A percentile compares a stretch with the other conserved stretches of the same genome.
Evolutionary conservation across 768 basidiomycete genomes (phyloP).

Genomic region (Kwoniella shandongensis): DNA sequence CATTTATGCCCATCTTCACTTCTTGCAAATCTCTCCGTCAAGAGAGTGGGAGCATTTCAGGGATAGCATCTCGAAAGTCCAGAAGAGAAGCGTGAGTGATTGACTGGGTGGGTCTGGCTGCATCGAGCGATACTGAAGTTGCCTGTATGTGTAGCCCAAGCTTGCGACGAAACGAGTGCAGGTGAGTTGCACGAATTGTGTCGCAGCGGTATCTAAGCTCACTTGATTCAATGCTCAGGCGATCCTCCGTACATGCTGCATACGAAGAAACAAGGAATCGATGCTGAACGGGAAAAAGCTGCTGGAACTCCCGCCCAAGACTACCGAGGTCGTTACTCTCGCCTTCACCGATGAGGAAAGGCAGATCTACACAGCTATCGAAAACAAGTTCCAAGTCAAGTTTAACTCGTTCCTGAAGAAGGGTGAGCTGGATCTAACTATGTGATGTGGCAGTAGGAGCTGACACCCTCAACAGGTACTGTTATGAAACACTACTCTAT

Average conservation of each 20-base stretch:
- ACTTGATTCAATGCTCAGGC: constrained; percentile 52
- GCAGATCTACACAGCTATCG: constrained; percentile 22
- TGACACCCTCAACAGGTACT: constrained; percentile 54
- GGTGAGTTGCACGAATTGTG: constrained; percentile 18
- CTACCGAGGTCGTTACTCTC: constrained; percentile 57
- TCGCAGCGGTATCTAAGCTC: not conserved
- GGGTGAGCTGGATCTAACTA: constrained; percentile 7
- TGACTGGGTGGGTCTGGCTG: not conserved
- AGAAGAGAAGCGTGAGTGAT: constrained; percentile 24
- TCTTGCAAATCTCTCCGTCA: constrained; percentile 55
- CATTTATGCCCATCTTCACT: constrained; percentile 57
- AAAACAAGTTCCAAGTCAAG: constrained; percentile 57
- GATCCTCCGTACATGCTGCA: constrained; percentile 60
- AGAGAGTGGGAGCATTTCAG: constrained; percentile 66
- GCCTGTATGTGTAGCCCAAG: constrained; percentile 41
- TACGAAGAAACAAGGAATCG: constrained; percentile 70
- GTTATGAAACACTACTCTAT: constrained; percentile 71
- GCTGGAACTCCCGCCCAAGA: constrained; percentile 66
- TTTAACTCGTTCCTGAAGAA: constrained; percentile 58
- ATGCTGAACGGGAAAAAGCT: constrained; percentile 67
- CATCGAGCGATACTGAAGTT: not conserved
- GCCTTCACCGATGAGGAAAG: constrained; percentile 25
- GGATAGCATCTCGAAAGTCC: constrained; percentile 55
- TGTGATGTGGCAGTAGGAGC: not conserved
- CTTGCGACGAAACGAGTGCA: constrained; percentile 63